phyloP scores from a whole-genome alignment of 129 eudicot genomes.

The Mikania micrantha region DNA sequence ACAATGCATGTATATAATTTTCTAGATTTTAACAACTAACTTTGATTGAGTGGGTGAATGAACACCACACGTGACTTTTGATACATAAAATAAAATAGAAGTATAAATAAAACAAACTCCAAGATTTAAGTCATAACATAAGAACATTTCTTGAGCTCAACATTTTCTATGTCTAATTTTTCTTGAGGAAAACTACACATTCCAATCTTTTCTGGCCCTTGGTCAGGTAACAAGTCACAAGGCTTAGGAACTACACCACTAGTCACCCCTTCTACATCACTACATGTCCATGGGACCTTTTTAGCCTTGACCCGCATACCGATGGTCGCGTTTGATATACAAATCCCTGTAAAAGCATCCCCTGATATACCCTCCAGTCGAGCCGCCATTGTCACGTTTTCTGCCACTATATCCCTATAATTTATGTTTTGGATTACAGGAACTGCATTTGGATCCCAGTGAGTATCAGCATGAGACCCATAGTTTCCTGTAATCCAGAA shows the following conservation, averaged over 20 bases:
- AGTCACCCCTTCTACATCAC: constrained; percentile 51
- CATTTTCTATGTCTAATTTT: constrained; percentile 32
- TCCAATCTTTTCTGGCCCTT: constrained; percentile 43
- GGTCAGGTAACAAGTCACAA: constrained; percentile 53
- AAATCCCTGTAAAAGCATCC: constrained; percentile 66
- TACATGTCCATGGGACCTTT: constrained; percentile 78
- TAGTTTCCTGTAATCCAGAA: constrained; percentile 84
- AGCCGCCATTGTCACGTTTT: constrained; percentile 64
- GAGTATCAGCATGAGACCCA: constrained; percentile 65
- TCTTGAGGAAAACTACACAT: constrained; percentile 55
- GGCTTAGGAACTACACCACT: constrained; percentile 65
- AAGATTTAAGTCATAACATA: constrained; percentile 15
- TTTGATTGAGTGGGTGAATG: background rate
- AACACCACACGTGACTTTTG: background rate
- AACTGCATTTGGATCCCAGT: constrained; percentile 61
- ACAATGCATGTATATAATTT: background rate
- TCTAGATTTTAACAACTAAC: background rate
- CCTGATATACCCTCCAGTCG: constrained; percentile 63
- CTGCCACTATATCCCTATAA: constrained; percentile 62
- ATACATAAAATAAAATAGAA: constrained; percentile 13
- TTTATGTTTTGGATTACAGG: constrained; percentile 59
- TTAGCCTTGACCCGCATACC: constrained; percentile 65
- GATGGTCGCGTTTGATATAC: constrained; percentile 65
- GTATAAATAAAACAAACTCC: background rate
- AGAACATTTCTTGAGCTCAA: constrained; percentile 42